Percentiles rank a stretch among this genome's conserved stretches.
Evolutionary conservation across 2,329 filamentous ascomycete species (phyloP).

Genomic region (Alternaria incomplexa): DNA sequence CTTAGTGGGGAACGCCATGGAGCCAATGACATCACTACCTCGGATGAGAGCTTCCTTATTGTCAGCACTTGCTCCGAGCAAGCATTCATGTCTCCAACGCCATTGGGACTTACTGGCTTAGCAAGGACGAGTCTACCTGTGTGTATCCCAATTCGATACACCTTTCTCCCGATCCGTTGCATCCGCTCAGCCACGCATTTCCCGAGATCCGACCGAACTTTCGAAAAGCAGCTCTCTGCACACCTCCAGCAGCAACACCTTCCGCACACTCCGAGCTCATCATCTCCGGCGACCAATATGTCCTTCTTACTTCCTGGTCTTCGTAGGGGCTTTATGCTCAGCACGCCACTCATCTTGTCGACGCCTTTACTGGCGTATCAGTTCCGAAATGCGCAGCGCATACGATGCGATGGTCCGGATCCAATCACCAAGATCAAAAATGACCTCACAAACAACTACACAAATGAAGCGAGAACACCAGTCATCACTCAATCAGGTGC

Average conservation of each 20-base stretch:
- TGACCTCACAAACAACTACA: conserved; percentile 42
- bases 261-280: not conserved
- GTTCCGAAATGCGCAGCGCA: conserved; percentile 29
- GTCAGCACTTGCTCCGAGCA: conserved; percentile 7
- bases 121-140: not conserved
- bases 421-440: conserved; percentile 49
- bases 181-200: conserved; percentile 1
- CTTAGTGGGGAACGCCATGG: conserved; percentile 19
- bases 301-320: conserved; percentile 50
- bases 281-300: conserved; percentile 34
- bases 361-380: conserved; percentile 41
- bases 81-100: conserved; percentile 20
- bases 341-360: conserved; percentile 45
- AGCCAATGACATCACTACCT: conserved; percentile 46
- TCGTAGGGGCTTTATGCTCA: conserved; percentile 45
- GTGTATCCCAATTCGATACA: not conserved
- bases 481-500: conserved; percentile 47
- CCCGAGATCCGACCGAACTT: not conserved
- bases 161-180: not conserved
- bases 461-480: conserved; percentile 49
- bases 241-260: conserved; percentile 27
- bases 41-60: conserved; percentile 9
- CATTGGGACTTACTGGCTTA: conserved; percentile 17
- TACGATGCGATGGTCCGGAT: conserved; percentile 47
- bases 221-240: conserved; percentile 23